Conservation (phyloP, 2,329 filamentous ascomycete species). For the Cercospora citrullina region DNA sequence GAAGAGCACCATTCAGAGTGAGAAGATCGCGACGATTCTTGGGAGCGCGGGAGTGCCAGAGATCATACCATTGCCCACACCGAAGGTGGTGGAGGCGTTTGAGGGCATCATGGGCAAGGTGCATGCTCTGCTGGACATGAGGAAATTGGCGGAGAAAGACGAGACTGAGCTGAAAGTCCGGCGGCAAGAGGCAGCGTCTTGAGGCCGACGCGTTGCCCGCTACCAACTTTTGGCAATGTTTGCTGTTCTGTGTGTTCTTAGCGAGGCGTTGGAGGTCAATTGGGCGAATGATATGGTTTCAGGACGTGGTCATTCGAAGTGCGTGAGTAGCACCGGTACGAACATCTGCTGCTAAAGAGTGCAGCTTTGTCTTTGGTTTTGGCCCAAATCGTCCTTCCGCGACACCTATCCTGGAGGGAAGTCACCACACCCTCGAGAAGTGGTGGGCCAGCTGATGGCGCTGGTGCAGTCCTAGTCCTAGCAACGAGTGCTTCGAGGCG, state of each 20-base stretch:
- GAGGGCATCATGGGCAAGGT: constrained; percentile 70
- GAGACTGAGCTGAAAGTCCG: constrained; percentile 66
- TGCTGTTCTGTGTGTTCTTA: not conserved
- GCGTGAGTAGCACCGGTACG: no score
- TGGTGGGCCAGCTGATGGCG: no score
- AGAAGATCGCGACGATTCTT: constrained; percentile 71
- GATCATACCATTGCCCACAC: constrained; percentile 72
- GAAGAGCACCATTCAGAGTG: constrained; percentile 73
- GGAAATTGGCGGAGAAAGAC: constrained; percentile 74
- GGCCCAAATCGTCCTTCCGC: not conserved
- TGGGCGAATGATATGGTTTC: no score
- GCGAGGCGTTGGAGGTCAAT: not conserved
- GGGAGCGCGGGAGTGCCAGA: constrained; percentile 69
- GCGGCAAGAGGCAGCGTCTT: constrained; percentile 38
- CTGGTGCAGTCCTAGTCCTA: no score
- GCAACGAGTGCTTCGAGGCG: no score
- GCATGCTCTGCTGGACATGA: constrained; percentile 62
- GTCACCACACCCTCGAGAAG: not conserved
- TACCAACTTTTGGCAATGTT: no score
- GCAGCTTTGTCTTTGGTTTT: no score
- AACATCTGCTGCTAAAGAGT: no score
- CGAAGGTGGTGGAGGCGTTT: constrained; percentile 68
- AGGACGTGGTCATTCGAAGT: no score
- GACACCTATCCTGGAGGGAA: not conserved
- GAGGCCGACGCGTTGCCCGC: not conserved